phyloP scores from a whole-genome alignment of 805 yeast genomes.

The Ogataea nakhonphanomensis region DNA sequence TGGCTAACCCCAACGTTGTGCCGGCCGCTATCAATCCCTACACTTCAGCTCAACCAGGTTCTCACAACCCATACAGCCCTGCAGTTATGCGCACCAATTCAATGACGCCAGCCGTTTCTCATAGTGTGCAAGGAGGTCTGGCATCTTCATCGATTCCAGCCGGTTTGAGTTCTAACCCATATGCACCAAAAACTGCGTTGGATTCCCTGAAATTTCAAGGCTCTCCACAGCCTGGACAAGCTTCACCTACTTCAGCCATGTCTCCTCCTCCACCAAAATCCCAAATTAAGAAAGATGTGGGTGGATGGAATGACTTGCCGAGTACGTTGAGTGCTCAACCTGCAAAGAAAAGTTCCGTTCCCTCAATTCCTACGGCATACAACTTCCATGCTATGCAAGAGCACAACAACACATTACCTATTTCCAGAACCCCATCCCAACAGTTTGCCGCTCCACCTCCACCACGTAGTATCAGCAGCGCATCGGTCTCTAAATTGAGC shows the following conservation, averaged over 20 bases:
- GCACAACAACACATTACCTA: conserved; percentile 15
- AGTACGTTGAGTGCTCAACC: conserved; percentile 34
- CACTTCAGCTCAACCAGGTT: neutral
- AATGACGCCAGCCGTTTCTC: conserved; percentile 15
- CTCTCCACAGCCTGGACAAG: conserved; percentile 16
- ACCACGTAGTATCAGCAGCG: conserved; percentile 25
- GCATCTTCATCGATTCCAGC: conserved; percentile 2
- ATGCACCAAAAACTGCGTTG: conserved; percentile 35
- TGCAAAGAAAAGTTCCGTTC: conserved; percentile 26
- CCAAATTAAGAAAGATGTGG: conserved; percentile 44
- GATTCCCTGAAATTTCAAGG: conserved; percentile 29
- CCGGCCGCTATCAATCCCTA: conserved; percentile 9
- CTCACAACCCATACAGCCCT: conserved; percentile 18
- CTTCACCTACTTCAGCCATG: conserved; percentile 12
- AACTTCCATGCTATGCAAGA: conserved; percentile 21
- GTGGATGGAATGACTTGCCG: conserved; percentile 74
- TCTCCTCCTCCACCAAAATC: conserved; percentile 27
- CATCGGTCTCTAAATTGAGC: conserved; percentile 17
- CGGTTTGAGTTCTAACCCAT: conserved; percentile 26
- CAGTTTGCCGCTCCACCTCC: conserved; percentile 32
- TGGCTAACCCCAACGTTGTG: neutral
- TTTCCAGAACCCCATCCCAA: conserved; percentile 29
- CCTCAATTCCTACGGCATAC: conserved; percentile 27
- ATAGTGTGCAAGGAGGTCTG: conserved; percentile 1
- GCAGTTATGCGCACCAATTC: conserved; percentile 5